Evolutionary conservation across 805 yeast genomes (phyloP), one percentile per base, ranked within the genome.

Genomic region (Saturnispora saitoi): DNA sequence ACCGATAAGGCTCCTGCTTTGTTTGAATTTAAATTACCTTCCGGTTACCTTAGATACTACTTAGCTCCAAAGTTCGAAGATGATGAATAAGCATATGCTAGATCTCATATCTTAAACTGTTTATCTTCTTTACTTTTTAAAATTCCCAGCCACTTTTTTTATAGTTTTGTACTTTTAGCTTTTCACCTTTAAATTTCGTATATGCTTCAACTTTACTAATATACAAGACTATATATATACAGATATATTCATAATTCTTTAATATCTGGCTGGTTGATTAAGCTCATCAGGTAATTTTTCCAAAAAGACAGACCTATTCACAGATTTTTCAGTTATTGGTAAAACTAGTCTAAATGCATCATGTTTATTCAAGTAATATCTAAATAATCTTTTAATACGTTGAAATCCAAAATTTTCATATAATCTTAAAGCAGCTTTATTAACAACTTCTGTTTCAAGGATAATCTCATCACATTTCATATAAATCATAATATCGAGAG

Each of bases 21-120:
- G 66, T 88, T 93, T 63, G 97, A 91, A 71, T 93, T 83, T 71
- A 84, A 83, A 68, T 74, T 93, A 63, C 82, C 88, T 54, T 85
- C 91, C 67, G 99, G 99, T 48, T 86, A 87, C 69, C 74, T 93
- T 66, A 83, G 96, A 66, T 93, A 86, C 78, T 93, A 86, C 78
- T 77, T 93, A 67, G 99, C 99, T 58, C 99, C 99, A 51, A 91
- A 93, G 76, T 88, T 93, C 65, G 96, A 86, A 56, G 98, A 90
- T 55, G 95, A 86, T 55, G 93, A 86, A 56, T 79, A 70, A 62
- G 29, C 45, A 24, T 24, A 24, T 24, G 28, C 28, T 24, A 24
- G 28, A 24, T 24, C 8, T 24, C 28, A 24, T 24, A 24, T 24
- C 28, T 24, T 24, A 31, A 9, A 22, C 17, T 37, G 12, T 17